Conservation (phyloP, 352 stramenopile genomes). For the Blastocystis sp. region DNA sequence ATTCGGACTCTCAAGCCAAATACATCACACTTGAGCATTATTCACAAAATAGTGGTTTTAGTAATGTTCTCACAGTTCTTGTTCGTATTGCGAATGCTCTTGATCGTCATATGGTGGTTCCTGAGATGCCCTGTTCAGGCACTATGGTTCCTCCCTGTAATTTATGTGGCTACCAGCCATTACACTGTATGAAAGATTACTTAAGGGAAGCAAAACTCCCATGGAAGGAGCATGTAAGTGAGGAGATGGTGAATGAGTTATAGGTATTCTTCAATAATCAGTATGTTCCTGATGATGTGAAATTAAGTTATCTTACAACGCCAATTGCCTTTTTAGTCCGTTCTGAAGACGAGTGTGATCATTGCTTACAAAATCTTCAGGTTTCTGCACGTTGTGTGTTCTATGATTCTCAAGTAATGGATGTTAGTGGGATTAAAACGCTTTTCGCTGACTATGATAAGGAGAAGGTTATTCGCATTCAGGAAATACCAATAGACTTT, state of each 20-base stretch:
- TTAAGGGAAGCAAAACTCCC: not conserved
- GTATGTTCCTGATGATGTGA: constrained; percentile 40
- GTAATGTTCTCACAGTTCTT: not conserved
- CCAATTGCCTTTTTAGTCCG: not conserved
- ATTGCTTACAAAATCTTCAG: not conserved
- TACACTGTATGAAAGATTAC: not conserved
- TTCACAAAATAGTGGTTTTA: too few species aligned
- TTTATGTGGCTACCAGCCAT: not conserved
- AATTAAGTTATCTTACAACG: not conserved
- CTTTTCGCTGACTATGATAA: not conserved
- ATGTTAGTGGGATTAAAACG: not conserved
- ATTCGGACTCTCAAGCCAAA: not conserved
- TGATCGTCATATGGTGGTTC: constrained; percentile 30
- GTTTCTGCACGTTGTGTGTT: not conserved
- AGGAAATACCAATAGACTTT: not conserved
- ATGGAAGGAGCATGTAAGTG: constrained; percentile 45
- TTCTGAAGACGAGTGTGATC: not conserved
- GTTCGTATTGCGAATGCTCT: not conserved
- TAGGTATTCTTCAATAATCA: constrained; percentile 37
- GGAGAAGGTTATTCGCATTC: constrained; percentile 7
- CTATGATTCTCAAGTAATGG: not conserved
- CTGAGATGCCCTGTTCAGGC: not conserved
- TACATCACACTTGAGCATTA: constrained; percentile 17
- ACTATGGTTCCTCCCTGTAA: not conserved
- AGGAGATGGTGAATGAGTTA: not conserved